Evolutionary conservation across 2,329 filamentous ascomycete genomes (phyloP).

Genomic region (Diatrype stigma): DNA sequence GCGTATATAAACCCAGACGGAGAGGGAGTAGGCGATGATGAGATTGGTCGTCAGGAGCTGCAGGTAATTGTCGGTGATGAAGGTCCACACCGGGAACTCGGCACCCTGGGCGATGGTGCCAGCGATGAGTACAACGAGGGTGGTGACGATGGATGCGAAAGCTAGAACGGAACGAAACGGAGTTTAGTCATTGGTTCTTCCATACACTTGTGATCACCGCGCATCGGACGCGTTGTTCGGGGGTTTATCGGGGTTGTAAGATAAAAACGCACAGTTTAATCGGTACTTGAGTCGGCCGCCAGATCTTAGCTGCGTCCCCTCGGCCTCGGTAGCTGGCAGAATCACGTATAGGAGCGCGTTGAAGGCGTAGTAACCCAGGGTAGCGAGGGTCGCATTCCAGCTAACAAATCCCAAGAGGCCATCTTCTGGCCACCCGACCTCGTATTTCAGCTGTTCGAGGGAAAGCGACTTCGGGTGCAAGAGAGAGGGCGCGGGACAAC

Average conservation of each 20-base stretch:
- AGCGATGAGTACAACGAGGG: conserved; percentile 64
- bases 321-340: conserved; percentile 67
- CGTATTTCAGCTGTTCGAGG: conserved; percentile 67
- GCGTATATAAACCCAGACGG: conserved; percentile 74
- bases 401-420: conserved; percentile 69
- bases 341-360: conserved; percentile 71
- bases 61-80: conserved; percentile 85
- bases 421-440: conserved; percentile 74
- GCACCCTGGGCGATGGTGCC: conserved; percentile 75
- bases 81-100: conserved; percentile 85
- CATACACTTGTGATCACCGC: no score
- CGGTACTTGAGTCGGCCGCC: conserved; percentile 78
- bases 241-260: neutral
- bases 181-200: conserved; percentile 10
- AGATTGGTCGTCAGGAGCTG: conserved; percentile 82
- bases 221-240: no score
- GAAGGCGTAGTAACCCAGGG: conserved; percentile 72
- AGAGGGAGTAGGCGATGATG: conserved; percentile 66
- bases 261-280: conserved; percentile 59
- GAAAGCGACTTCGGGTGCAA: conserved; percentile 68
- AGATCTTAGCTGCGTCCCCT: conserved; percentile 66
- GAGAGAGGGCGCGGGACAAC: conserved; percentile 82
- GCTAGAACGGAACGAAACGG: conserved; percentile 46
- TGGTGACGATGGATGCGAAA: conserved; percentile 70
- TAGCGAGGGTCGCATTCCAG: conserved; percentile 63